These are phyloP conservation scores for Agastache rugosa DNA, from an alignment of 257 asterid genomes.

Conservation along the genomic window DNA sequence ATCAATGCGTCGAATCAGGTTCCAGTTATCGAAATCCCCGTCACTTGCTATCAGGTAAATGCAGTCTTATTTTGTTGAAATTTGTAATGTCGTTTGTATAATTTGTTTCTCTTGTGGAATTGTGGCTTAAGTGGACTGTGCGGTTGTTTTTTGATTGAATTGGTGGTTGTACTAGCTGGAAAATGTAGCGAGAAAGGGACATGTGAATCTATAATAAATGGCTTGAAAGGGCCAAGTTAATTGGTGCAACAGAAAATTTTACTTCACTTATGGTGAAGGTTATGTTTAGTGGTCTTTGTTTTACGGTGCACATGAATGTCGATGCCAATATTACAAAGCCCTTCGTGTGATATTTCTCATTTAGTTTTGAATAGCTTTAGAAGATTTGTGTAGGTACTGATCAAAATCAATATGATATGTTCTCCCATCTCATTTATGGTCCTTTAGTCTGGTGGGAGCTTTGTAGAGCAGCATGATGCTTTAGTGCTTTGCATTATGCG, in stretches of 20 bases:
- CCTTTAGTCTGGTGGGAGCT: constrained; percentile 23
- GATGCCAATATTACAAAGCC: constrained; percentile 16
- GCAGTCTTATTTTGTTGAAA: not conserved
- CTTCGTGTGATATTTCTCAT: constrained; percentile 8
- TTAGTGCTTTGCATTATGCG: constrained; percentile 17
- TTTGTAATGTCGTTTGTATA: not conserved
- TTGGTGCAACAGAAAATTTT: not conserved
- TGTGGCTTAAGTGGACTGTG: not conserved
- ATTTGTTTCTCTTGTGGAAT: not conserved
- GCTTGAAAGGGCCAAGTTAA: not conserved
- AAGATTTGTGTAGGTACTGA: not conserved
- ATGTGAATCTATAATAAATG: constrained; percentile 3
- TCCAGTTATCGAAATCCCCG: constrained; percentile 73
- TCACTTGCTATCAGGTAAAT: constrained; percentile 89
- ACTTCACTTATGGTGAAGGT: not conserved
- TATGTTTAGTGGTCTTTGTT: not conserved
- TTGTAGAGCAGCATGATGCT: not conserved
- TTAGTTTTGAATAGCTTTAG: constrained; percentile 24
- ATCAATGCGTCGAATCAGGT: constrained; percentile 42
- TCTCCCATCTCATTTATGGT: constrained; percentile 27
- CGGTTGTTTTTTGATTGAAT: not conserved
- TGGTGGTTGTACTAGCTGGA: not conserved
- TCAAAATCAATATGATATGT: constrained; percentile 6
- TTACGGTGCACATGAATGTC: not conserved
- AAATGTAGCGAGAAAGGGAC: constrained; percentile 13